phyloP scores from a whole-genome alignment of 148 eudicot species.

The Chenopodium album region DNA sequence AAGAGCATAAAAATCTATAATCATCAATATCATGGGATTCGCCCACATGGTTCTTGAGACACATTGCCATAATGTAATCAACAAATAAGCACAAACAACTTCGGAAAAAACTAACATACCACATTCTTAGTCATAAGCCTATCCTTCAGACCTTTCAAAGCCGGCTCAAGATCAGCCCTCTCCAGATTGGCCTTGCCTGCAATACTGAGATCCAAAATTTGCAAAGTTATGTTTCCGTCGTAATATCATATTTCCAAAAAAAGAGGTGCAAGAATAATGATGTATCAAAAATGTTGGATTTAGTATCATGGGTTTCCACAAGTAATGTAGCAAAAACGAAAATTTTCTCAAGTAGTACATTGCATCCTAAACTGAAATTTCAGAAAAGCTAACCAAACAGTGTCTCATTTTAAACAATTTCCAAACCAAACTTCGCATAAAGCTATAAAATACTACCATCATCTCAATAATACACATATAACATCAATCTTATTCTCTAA shows the following conservation, averaged over 20 bases:
- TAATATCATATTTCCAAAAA: constrained; percentile 6
- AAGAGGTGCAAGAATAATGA: background rate
- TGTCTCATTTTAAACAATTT: background rate
- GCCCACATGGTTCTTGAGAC: background rate
- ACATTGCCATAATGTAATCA: background rate
- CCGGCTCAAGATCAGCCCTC: constrained; percentile 86
- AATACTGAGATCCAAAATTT: constrained; percentile 58
- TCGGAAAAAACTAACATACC: constrained; percentile 53
- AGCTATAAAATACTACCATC: background rate
- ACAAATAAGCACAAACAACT: background rate
- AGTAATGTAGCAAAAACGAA: background rate
- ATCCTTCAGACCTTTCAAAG: constrained; percentile 90
- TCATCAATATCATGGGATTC: background rate
- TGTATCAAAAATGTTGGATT: background rate
- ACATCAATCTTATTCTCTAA: background rate
- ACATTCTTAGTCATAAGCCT: constrained; percentile 98
- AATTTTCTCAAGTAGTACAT: background rate
- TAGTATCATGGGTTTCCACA: background rate
- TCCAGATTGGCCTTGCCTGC: constrained; percentile 96
- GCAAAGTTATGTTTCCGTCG: background rate
- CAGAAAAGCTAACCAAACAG: background rate
- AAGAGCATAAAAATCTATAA: background rate
- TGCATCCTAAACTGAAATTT: background rate
- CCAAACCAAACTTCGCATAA: background rate
- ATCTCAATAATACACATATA: background rate